Evolutionary conservation across 768 basidiomycete genomes (phyloP), one percentile per base, ranked within the genome.

Genomic region (Zangia roseola): DNA sequence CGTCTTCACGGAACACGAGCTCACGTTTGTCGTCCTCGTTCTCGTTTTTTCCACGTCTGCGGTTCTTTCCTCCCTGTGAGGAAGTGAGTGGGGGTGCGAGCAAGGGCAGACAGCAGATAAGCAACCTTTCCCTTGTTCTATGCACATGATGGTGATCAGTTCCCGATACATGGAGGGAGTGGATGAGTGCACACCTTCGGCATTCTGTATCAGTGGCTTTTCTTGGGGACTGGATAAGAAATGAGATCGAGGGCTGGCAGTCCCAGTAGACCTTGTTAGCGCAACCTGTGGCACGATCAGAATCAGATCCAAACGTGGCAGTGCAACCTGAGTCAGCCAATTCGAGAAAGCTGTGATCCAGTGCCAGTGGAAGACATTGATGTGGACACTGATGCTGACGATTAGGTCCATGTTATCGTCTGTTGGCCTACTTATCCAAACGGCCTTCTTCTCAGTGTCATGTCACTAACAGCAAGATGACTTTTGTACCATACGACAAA

Each of bases 11-110:
- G 79, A 98, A 98, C 34, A 97, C 94, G 48, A 98, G 82, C 70
- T 99, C 97, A 61, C 97, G 89, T 79, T 97, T 98, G 76, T 97
- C 91, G 61, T 91, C 90, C 47, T 98, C 97, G 74, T 95, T 97
- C 77, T 99, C 95, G 74, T 97, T 98, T 83, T 99, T 99, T 80
- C 97, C 97, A 74, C 97, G 82, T 82, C 97, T 82, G 74, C 95
- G 83, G 76, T 98, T 99, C 81, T 99, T 98, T 54, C 95, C 97
- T 69, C 95, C 95, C 94, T 99, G 61, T 56, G 50, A 35, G 26
- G 26, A 40, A 10, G 47, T 54, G 36, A 49, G 49, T n/a, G 19
- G 34, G 31, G 21, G 21, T 21, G 28, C 17, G 24, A 43, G 12
- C 13, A n/a, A 28, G 20, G 46, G 16, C 35, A 34, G 20, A 24